Percentiles rank a stretch among this genome's conserved stretches.
Conservation (phyloP, 1,284 basidiomycete species). For the Meira miltonrushii region DNA sequence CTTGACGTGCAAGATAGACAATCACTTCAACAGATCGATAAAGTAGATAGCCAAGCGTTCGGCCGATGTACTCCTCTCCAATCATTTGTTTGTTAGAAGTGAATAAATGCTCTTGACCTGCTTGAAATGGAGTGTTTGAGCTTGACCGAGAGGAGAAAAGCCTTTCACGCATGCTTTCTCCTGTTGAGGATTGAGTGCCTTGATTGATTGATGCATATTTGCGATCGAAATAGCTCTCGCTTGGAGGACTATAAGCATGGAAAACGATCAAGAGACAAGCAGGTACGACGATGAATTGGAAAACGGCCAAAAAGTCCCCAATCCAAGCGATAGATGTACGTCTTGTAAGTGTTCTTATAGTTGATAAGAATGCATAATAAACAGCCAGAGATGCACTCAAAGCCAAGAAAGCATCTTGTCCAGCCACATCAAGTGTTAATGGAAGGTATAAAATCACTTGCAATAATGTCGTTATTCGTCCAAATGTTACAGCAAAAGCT, state of each 20-base stretch:
- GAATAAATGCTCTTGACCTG: background rate
- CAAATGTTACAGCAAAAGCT: constrained; percentile 31
- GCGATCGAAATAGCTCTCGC: constrained; percentile 19
- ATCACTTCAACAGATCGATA: constrained; percentile 22
- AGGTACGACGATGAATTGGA: constrained; percentile 48
- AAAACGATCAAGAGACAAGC: constrained; percentile 43
- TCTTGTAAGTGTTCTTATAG: constrained; percentile 31
- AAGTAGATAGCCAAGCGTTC: background rate
- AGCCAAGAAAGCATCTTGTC: constrained; percentile 47
- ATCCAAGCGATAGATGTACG: constrained; percentile 33
- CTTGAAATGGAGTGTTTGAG: background rate
- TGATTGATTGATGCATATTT: background rate
- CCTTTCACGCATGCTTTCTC: background rate
- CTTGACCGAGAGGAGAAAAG: background rate
- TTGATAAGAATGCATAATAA: constrained; percentile 45
- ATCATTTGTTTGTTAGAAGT: background rate
- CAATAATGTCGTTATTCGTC: constrained; percentile 35
- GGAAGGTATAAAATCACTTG: constrained; percentile 51
- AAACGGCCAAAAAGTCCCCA: constrained; percentile 36
- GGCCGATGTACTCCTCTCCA: background rate
- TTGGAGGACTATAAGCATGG: constrained; percentile 44
- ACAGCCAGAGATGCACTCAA: constrained; percentile 47
- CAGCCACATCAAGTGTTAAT: constrained; percentile 47
- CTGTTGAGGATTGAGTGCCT: background rate
- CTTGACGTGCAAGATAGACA: constrained; percentile 33